Percentiles rank a stretch among this genome's conserved stretches.
Evolutionary conservation across 2,329 filamentous ascomycete genomes (phyloP).

Genomic region (Cladorrhinum sp.): DNA sequence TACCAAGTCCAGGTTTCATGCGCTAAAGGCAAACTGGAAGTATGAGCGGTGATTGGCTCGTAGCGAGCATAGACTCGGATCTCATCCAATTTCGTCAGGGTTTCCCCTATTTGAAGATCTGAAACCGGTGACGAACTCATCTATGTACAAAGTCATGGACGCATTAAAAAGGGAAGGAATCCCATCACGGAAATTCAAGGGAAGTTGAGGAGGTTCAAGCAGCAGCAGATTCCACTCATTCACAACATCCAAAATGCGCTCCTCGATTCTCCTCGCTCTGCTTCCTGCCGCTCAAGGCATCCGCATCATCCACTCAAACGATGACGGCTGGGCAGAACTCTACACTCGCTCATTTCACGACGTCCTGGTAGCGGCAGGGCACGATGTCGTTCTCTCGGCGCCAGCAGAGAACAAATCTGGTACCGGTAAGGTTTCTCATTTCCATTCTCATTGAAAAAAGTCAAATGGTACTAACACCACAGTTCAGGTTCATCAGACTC

Average conservation of each 20-base stretch:
- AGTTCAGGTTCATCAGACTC: conserved; percentile 49
- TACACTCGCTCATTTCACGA: conserved; percentile 62
- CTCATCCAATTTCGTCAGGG: not conserved
- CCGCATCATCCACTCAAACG: conserved; percentile 64
- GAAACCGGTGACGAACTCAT: no score
- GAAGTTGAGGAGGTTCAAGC: not conserved
- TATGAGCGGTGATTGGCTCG: not conserved
- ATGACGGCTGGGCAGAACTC: conserved; percentile 71
- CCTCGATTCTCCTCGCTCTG: conserved; percentile 8
- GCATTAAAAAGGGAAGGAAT: not conserved
- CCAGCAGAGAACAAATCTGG: conserved; percentile 67
- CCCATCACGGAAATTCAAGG: not conserved
- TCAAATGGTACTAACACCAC: not conserved
- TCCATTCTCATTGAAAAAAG: not conserved
- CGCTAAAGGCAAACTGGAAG: conserved; percentile 2
- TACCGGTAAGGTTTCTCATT: conserved; percentile 42
- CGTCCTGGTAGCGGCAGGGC: conserved; percentile 51
- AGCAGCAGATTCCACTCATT: not conserved
- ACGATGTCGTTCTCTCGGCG: conserved; percentile 61
- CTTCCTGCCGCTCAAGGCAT: conserved; percentile 30
- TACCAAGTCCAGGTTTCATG: not conserved
- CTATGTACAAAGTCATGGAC: not conserved
- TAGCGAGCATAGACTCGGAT: not conserved
- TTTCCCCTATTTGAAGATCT: not conserved
- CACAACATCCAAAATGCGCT: conserved; percentile 13